These are phyloP conservation scores for Escallonia herrerae DNA, from an alignment of 129 eudicot species.

Conservation along the genomic window DNA sequence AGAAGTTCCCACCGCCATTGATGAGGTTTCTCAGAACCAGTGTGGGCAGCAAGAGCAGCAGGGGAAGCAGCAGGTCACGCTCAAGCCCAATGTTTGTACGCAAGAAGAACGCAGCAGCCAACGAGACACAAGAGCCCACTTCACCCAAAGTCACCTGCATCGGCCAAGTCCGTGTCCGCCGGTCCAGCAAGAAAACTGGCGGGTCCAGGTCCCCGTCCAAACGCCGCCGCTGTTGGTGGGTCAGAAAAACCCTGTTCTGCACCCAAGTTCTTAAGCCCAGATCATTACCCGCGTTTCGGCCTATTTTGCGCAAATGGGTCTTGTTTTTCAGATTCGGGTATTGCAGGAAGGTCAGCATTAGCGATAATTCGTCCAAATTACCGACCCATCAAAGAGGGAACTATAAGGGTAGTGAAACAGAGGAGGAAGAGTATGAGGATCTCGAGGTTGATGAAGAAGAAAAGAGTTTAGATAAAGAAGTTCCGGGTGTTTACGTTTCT, in stretches of 20 bases:
- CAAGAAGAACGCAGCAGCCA: slow-evolving; percentile 17
- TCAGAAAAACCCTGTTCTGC: slow-evolving; percentile 8
- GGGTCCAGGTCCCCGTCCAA: neutral
- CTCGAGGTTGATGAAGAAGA: slow-evolving; percentile 2
- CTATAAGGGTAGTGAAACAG: slow-evolving; percentile 3
- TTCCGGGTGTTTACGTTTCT: neutral
- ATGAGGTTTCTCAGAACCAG: slow-evolving; percentile 58
- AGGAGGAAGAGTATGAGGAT: neutral
- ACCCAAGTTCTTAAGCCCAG: slow-evolving; percentile 9
- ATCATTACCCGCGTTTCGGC: slow-evolving; percentile 6
- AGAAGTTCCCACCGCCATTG: slow-evolving; percentile 61
- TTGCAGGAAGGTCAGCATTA: slow-evolving; percentile 19
- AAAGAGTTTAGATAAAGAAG: neutral
- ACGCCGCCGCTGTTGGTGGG: slow-evolving; percentile 15
- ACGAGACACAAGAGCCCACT: slow-evolving; percentile 52
- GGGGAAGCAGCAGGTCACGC: slow-evolving; percentile 37
- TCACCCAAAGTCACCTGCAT: slow-evolving; percentile 93
- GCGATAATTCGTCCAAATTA: slow-evolving; percentile 14
- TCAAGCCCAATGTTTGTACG: slow-evolving; percentile 35
- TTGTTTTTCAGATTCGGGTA: slow-evolving; percentile 30
- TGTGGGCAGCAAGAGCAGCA: slow-evolving; percentile 40
- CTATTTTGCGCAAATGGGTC: slow-evolving; percentile 19
- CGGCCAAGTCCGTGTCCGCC: slow-evolving; percentile 70
- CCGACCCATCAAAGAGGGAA: slow-evolving; percentile 7
- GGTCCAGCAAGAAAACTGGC: slow-evolving; percentile 20